Evolutionary conservation across 208 protist species (phyloP).

Genomic region (Trypanosoma rangeli): DNA sequence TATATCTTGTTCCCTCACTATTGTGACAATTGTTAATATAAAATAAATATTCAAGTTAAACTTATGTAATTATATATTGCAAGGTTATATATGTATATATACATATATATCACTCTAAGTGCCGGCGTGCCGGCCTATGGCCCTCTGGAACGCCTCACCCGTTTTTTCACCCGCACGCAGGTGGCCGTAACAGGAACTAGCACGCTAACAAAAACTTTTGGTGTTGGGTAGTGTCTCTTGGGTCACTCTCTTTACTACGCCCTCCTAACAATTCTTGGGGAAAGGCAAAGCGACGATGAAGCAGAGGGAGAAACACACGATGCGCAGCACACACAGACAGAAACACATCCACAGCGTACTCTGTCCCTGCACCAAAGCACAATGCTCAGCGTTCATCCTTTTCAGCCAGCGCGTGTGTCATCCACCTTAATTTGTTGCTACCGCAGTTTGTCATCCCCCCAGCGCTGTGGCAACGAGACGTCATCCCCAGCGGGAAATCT

Average conservation of each 20-base stretch:
- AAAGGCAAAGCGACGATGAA: neutral
- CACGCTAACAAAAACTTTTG: neutral
- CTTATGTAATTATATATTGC: no score
- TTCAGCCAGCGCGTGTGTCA: neutral
- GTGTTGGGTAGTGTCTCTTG: neutral
- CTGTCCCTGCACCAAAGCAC: no score
- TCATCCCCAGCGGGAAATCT: neutral
- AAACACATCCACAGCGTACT: neutral
- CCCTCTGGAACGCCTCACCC: neutral
- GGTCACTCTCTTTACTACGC: neutral
- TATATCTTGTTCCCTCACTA: neutral
- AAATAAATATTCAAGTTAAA: no score
- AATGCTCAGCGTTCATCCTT: neutral
- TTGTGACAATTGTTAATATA: neutral
- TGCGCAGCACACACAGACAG: neutral
- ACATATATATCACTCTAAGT: constrained; percentile 2
- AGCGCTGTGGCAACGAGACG: neutral
- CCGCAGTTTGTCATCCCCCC: neutral
- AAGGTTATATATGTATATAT: neutral
- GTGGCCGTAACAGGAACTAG: neutral
- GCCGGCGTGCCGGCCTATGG: neutral
- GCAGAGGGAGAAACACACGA: neutral
- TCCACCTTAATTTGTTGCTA: neutral
- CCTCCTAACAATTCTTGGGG: neutral
- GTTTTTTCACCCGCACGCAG: neutral